Evolutionary conservation across 2,329 filamentous ascomycete genomes (phyloP).

Genomic region (Alternaria gansuensis): DNA sequence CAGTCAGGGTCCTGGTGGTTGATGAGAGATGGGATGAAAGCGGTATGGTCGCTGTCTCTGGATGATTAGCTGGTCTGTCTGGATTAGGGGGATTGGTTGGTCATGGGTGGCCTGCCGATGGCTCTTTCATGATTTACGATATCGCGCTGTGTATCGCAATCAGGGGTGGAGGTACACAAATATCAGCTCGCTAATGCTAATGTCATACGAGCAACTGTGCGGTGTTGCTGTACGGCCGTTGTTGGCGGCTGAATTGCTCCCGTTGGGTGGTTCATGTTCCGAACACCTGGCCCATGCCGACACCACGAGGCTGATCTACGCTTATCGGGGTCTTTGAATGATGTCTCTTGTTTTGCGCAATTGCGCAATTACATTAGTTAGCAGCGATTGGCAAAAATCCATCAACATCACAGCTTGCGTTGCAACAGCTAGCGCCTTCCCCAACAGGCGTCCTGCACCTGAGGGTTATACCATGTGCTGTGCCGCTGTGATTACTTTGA

Average conservation of each 20-base stretch:
- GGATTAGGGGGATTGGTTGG: slow-evolving; percentile 27
- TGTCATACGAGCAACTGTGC: slow-evolving; percentile 24
- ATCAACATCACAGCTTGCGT: neutral
- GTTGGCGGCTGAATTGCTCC: slow-evolving; percentile 30
- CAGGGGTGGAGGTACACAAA: slow-evolving; percentile 20
- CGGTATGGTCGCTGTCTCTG: slow-evolving; percentile 18
- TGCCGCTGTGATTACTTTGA: slow-evolving; percentile 3
- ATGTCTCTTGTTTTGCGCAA: neutral
- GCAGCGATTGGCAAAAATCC: neutral
- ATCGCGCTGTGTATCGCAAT: slow-evolving; percentile 33
- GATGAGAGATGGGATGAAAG: slow-evolving; percentile 28
- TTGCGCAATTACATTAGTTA: neutral
- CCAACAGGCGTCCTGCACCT: neutral
- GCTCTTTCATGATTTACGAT: slow-evolving; percentile 31
- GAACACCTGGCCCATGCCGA: slow-evolving; percentile 31
- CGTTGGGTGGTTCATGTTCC: slow-evolving; percentile 31
- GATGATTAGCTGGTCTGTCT: slow-evolving; percentile 32
- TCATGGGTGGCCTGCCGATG: slow-evolving; percentile 14
- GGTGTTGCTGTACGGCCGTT: slow-evolving; percentile 27
- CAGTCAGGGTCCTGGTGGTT: slow-evolving; percentile 27
- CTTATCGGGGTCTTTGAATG: slow-evolving; percentile 4
- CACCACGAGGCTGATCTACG: slow-evolving; percentile 8
- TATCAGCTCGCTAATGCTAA: slow-evolving; percentile 27
- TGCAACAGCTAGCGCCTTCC: neutral
- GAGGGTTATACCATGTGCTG: slow-evolving; percentile 7